These are phyloP conservation scores for Lachancea sp. DNA, from an alignment of 805 yeast species.

Conservation along the genomic window DNA sequence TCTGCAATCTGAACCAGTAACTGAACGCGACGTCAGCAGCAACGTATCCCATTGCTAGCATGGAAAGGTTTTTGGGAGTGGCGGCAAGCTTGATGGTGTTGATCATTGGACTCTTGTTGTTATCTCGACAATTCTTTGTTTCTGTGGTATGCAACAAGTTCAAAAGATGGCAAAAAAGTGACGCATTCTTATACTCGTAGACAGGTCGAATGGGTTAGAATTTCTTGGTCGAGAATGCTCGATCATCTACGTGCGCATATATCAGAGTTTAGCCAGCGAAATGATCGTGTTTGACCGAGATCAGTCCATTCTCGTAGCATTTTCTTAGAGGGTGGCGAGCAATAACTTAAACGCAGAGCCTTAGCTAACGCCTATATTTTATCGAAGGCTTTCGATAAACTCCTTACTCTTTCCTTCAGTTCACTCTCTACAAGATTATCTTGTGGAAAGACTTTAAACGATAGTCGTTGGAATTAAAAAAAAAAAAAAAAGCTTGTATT, in stretches of 20 bases:
- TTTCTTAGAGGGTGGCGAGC: not conserved
- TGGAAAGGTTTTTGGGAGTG: slow-evolving; percentile 16
- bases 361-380: too few relatives aligned
- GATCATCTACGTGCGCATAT: too few relatives aligned
- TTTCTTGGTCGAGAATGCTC: too few relatives aligned
- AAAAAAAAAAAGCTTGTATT: not conserved
- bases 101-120: slow-evolving; percentile 12
- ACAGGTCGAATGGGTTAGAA: too few relatives aligned
- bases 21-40: slow-evolving; percentile 15
- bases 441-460: not conserved
- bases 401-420: not conserved
- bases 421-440: not conserved
- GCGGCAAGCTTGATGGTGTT: slow-evolving; percentile 15
- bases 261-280: not conserved
- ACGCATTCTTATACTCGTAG: not conserved
- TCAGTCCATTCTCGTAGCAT: not conserved
- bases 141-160: not conserved
- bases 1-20: slow-evolving; percentile 18
- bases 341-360: too few relatives aligned
- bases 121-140: too few relatives aligned
- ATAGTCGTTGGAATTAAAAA: not conserved
- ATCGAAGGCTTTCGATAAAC: too few relatives aligned
- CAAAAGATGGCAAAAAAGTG: not conserved
- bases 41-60: slow-evolving; percentile 16
- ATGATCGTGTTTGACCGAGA: not conserved